These are phyloP conservation scores for Beauveria australis DNA, from an alignment of 2,329 filamentous ascomycete species.

Conservation along the genomic window DNA sequence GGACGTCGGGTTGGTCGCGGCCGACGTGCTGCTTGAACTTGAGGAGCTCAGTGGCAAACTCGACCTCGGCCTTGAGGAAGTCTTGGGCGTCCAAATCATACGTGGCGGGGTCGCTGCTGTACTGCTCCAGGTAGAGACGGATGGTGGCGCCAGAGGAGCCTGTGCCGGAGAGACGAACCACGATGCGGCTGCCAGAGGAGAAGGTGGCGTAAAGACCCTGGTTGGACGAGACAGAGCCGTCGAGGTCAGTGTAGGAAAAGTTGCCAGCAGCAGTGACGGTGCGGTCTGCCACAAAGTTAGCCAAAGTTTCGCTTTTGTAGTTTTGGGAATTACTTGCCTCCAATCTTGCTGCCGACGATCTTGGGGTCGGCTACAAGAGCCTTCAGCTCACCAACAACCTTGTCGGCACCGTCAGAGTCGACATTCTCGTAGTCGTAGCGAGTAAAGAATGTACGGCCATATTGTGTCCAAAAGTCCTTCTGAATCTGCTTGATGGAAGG, in stretches of 20 bases:
- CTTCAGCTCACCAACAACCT: constrained; percentile 75
- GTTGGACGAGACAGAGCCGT: constrained; percentile 90
- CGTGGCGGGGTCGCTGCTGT: constrained; percentile 71
- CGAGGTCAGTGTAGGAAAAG: constrained; percentile 98
- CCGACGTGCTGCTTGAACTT: constrained; percentile 93
- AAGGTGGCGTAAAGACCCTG: constrained; percentile 95
- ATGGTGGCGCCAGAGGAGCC: constrained; percentile 95
- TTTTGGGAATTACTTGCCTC: constrained; percentile 39
- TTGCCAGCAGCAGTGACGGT: constrained; percentile 87
- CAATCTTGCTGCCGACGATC: constrained; percentile 77
- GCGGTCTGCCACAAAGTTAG: constrained; percentile 42
- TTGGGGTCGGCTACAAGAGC: constrained; percentile 63
- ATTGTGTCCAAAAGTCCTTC: constrained; percentile 91
- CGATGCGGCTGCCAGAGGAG: constrained; percentile 87
- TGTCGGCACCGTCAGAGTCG: constrained; percentile 82
- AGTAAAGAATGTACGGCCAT: constrained; percentile 98
- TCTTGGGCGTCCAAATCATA: constrained; percentile 82
- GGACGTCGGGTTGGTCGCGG: constrained; percentile 89
- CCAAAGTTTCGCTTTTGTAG: neutral
- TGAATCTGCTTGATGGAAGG: constrained; percentile 96
- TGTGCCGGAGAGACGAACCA: constrained; percentile 90
- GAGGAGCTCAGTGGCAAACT: constrained; percentile 74
- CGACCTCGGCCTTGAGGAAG: constrained; percentile 84
- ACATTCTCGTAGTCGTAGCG: constrained; percentile 98
- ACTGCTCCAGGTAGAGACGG: constrained; percentile 93